phyloP scores from a whole-genome alignment of 495 filamentous ascomycete genomes.

The Saxophila tyrrhenica region DNA sequence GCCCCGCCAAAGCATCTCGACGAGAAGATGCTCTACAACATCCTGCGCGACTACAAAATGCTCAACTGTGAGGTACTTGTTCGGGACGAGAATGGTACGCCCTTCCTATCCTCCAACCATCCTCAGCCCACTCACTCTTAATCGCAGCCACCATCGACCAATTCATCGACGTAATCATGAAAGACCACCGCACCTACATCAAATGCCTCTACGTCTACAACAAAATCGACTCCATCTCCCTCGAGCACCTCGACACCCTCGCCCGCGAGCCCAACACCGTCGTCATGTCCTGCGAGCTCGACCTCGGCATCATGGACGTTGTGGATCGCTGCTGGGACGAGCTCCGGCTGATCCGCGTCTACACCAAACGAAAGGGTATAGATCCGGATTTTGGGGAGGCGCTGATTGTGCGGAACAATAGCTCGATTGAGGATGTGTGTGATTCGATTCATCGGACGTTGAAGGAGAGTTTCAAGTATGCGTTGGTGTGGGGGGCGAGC shows the following conservation, averaged over 20 bases:
- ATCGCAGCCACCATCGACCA: slow-evolving; percentile 94
- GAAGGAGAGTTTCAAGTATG: slow-evolving; percentile 99
- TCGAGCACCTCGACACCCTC: slow-evolving; percentile 85
- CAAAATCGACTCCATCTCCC: slow-evolving; percentile 93
- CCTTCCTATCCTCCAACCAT: neutral
- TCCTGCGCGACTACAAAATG: slow-evolving; percentile 96
- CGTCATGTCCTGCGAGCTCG: slow-evolving; percentile 96
- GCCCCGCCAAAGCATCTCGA: slow-evolving; percentile 79
- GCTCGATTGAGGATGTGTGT: slow-evolving; percentile 93
- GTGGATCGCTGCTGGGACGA: slow-evolving; percentile 95
- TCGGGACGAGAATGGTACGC: slow-evolving; percentile 72
- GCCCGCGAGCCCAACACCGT: slow-evolving; percentile 87
- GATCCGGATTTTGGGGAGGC: slow-evolving; percentile 90
- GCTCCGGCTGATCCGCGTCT: slow-evolving; percentile 78
- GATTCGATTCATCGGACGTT: slow-evolving; percentile 88
- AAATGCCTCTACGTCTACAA: slow-evolving; percentile 96
- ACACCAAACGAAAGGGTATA: slow-evolving; percentile 88
- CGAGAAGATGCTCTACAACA: slow-evolving; percentile 95
- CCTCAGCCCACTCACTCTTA: neutral
- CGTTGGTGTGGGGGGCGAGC: slow-evolving; percentile 93
- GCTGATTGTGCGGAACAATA: slow-evolving; percentile 77
- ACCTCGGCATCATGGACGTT: slow-evolving; percentile 92
- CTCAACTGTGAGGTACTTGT: slow-evolving; percentile 95
- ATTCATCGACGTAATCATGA: slow-evolving; percentile 99
- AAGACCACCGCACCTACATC: slow-evolving; percentile 97